Evolutionary conservation across 345 rosid species (phyloP).

Genomic region (Anastatica hierochuntica): DNA sequence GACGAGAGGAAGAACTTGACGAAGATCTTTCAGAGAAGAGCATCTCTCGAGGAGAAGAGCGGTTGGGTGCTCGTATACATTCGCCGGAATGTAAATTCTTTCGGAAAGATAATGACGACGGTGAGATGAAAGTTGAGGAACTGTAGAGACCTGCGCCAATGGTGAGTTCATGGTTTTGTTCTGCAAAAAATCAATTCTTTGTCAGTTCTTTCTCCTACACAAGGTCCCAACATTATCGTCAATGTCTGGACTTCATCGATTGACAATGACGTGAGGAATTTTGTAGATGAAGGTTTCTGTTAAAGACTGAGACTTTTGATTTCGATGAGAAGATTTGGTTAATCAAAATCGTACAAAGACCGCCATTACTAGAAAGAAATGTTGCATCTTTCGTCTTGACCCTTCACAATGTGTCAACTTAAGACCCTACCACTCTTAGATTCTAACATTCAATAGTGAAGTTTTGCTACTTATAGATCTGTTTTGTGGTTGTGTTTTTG

Average conservation of each 20-base stretch:
- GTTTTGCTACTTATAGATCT: too few relatives aligned
- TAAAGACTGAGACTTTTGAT: background rate
- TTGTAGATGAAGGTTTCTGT: background rate
- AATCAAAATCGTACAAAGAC: slow-evolving; percentile 5
- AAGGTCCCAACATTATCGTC: slow-evolving; percentile 7
- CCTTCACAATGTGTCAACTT: background rate
- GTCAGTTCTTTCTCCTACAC: too few relatives aligned
- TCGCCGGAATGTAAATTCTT: slow-evolving; percentile 49
- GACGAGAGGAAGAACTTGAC: slow-evolving; percentile 53
- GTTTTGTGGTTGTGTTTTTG: background rate
- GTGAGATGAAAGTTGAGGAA: background rate
- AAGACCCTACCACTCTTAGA: background rate
- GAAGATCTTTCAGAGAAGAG: slow-evolving; percentile 44
- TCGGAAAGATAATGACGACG: slow-evolving; percentile 37
- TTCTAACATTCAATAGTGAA: too few relatives aligned
- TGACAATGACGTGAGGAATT: slow-evolving; percentile 5
- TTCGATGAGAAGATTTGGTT: too few relatives aligned
- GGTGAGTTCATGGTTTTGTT: too few relatives aligned
- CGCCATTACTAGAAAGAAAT: background rate
- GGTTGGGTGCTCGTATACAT: slow-evolving; percentile 64
- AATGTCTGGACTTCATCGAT: slow-evolving; percentile 1
- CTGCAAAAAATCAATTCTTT: too few relatives aligned
- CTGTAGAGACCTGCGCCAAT: slow-evolving; percentile 3
- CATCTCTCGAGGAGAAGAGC: slow-evolving; percentile 69
- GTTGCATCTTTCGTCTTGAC: slow-evolving; percentile 9